A percentile compares a stretch with the other conserved stretches of the same genome.
Conservation (phyloP, 129 eudicot genomes). For the Arctium minus region DNA sequence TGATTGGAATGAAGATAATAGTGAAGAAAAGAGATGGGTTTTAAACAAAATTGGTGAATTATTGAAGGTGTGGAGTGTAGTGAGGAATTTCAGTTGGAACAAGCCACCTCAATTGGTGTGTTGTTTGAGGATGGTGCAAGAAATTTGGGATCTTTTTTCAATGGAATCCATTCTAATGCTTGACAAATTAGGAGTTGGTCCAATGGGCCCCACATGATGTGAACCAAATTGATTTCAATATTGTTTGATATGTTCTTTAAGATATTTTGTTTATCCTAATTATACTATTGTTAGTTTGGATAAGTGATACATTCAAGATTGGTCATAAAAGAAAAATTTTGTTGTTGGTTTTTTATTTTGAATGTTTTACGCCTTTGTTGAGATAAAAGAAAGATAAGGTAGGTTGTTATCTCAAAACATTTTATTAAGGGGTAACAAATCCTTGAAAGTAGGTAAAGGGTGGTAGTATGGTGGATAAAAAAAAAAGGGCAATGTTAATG, state of each 20-base stretch:
- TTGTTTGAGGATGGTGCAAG: slow-evolving; percentile 18
- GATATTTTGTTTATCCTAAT: slow-evolving; percentile 21
- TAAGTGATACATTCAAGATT: neutral
- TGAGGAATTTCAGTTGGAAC: slow-evolving; percentile 43
- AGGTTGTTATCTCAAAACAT: neutral
- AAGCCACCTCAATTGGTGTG: slow-evolving; percentile 34
- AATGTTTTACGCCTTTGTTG: neutral
- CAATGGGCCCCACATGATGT: slow-evolving; percentile 31
- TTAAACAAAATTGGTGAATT: slow-evolving; percentile 28
- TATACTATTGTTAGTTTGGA: slow-evolving; percentile 22
- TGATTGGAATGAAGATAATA: slow-evolving; percentile 29
- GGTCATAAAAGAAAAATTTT: neutral
- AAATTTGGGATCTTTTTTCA: slow-evolving; percentile 26
- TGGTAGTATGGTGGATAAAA: no score
- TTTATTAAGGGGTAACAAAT: neutral
- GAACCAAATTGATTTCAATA: slow-evolving; percentile 23
- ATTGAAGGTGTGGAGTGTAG: slow-evolving; percentile 45
- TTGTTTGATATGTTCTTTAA: slow-evolving; percentile 16
- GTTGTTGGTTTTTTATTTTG: neutral
- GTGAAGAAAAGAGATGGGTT: slow-evolving; percentile 19
- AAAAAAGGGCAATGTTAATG: no score
- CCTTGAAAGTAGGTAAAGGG: no score
- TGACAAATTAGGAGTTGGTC: slow-evolving; percentile 46
- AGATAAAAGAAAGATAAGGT: neutral
- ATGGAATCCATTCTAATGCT: slow-evolving; percentile 26